Evolutionary conservation across 2,329 filamentous ascomycete genomes (phyloP), one percentile per base, ranked within the genome.

Genomic region (Emmonsiellopsis sp.): DNA sequence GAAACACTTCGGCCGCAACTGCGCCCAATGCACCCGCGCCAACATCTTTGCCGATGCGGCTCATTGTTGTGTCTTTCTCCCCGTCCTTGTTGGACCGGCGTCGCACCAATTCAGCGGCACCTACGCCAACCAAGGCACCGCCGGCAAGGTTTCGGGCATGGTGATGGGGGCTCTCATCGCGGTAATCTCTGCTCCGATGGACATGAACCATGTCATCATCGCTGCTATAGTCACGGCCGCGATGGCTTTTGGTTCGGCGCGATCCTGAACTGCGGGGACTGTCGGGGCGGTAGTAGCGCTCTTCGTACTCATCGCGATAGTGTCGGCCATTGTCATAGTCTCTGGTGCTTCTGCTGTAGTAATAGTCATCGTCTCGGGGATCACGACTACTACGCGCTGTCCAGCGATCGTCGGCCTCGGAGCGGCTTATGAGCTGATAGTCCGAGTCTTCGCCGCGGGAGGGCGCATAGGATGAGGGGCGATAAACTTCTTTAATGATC

Each of bases 181-280:
- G 66, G 39, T 71, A 68, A 6, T 65, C 64, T 31, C 65, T 69
- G 55, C 77, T 75, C 68, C 77, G 76, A 59, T 77, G 77, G 39
- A 82, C 70, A 60, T 83, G 82, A 52, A 83, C 78, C 61, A 79
- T 77, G 60, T 81, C 82, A 57, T 84, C 81, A 61, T 84, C 81
- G 60, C 80, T 76, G 60, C 71, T 80, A 63, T 79, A 81, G 57
- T 73, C 75, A 34, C 68, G 62, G 48, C 68, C 63, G 40, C 63
- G 60, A 39, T 21, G 46, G 47, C 73, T 70, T 44, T 69, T 70
- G 40, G 65, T 69, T 54, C 73, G 69, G 57, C 79, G 76, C 9
- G 77, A 80, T 47, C 77, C 69, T 13, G 77, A 79, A 61, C 80
- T 77, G 47, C 71, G 68, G 5, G 77, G 77, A 54, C 75, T 76